A percentile compares a stretch with the other conserved stretches of the same genome.
Conservation (phyloP, 208 protist species). For the Novymonas esmeraldas region DNA sequence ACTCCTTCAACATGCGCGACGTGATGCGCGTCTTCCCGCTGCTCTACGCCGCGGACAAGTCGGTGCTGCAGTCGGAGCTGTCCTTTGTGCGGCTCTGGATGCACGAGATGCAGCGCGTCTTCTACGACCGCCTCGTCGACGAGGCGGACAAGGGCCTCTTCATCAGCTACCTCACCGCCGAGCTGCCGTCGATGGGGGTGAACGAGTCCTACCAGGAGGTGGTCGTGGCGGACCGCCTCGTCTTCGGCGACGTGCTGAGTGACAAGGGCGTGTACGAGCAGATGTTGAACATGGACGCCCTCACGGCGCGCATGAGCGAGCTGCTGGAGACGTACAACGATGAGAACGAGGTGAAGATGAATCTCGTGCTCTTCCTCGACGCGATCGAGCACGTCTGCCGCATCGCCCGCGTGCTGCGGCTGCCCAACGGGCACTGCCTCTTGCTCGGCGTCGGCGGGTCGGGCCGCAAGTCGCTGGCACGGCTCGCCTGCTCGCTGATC, state of each 20-base stretch:
- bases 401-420: conserved; percentile 93
- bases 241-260: conserved; percentile 95
- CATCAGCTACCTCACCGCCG: conserved; percentile 65
- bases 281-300: conserved; percentile 84
- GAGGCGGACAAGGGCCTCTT: conserved; percentile 88
- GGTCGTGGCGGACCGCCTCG: conserved; percentile 78
- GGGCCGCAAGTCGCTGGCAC: conserved; percentile 95
- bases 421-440: conserved; percentile 96
- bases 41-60: conserved; percentile 86
- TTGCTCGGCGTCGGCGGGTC: conserved; percentile 98
- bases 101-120: conserved; percentile 96
- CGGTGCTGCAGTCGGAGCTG: conserved; percentile 57
- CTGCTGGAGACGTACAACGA: conserved; percentile 94
- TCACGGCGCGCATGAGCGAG: conserved; percentile 79
- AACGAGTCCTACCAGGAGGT: conserved; percentile 62
- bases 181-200: conserved; percentile 68
- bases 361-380: conserved; percentile 97
- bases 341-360: conserved; percentile 92
- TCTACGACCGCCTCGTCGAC: conserved; percentile 94
- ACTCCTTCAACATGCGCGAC: conserved; percentile 99
- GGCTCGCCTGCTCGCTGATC: conserved; percentile 94
- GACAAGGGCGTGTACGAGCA: conserved; percentile 87
- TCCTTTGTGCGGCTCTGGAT: conserved; percentile 93
- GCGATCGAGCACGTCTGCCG: conserved; percentile 97
- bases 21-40: conserved; percentile 97